phyloP scores from a whole-genome alignment of 208 protist species.

The Crithidia expoeki region DNA sequence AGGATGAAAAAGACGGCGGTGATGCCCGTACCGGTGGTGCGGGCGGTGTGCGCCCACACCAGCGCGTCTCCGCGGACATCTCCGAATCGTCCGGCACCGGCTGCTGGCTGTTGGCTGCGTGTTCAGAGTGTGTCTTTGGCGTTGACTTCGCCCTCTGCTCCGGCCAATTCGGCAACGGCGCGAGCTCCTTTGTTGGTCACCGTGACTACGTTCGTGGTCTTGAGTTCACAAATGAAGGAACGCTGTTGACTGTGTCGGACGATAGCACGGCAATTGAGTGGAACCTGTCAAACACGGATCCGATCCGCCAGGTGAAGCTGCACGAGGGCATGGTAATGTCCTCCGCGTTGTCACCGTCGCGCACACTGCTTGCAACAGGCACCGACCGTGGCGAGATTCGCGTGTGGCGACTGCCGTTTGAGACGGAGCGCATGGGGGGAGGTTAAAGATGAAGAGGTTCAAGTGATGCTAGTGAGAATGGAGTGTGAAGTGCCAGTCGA shows the following conservation, averaged over 20 bases:
- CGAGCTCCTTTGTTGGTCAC: conserved; percentile 62
- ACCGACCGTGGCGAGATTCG: conserved; percentile 79
- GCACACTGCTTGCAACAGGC: conserved; percentile 68
- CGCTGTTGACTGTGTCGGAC: conserved; percentile 81
- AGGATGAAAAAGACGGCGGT: neutral
- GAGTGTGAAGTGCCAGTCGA: neutral
- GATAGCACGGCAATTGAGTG: conserved; percentile 86
- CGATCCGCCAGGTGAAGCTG: conserved; percentile 72
- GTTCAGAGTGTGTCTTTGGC: conserved; percentile 80
- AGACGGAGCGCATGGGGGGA: conserved; percentile 51
- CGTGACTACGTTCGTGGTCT: conserved; percentile 85
- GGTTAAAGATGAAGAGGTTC: neutral
- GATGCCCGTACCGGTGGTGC: conserved; percentile 1
- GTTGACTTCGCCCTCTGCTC: conserved; percentile 49
- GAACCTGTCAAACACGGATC: conserved; percentile 40
- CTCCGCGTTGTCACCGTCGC: conserved; percentile 45
- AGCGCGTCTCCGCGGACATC: neutral
- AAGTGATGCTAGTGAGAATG: neutral
- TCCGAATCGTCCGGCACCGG: conserved; percentile 26
- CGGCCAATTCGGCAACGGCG: conserved; percentile 53
- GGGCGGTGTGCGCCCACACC: neutral
- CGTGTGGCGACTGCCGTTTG: conserved; percentile 72
- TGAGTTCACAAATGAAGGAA: conserved; percentile 58
- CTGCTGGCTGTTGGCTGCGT: conserved; percentile 78
- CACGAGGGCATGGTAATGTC: conserved; percentile 86